Conservation (phyloP, 1,284 basidiomycete species). For the Blastosporella zonata region DNA sequence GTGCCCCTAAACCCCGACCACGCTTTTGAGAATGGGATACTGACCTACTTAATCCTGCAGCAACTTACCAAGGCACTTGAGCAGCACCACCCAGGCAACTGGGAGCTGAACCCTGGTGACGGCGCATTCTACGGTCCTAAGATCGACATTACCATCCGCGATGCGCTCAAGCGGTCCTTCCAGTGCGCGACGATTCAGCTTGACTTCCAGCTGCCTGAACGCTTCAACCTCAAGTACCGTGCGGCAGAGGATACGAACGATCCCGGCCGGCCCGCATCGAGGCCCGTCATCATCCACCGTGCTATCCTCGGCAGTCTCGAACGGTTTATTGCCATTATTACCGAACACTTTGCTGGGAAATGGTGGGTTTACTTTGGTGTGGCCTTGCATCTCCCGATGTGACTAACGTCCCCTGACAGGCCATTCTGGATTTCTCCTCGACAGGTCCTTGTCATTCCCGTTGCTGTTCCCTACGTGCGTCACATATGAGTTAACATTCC, state of each 20-base stretch:
- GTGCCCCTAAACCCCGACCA: not conserved
- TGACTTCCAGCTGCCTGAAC: conserved; percentile 98
- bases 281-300: conserved; percentile 98
- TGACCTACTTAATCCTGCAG: conserved; percentile 34
- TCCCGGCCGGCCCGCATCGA: conserved; percentile 56
- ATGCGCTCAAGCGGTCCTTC: conserved; percentile 90
- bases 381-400: not conserved
- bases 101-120: conserved; percentile 95
- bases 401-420: conserved; percentile 26
- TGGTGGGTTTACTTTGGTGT: conserved; percentile 55
- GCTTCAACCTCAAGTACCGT: conserved; percentile 94
- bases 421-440: conserved; percentile 98
- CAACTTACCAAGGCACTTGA: conserved; percentile 87
- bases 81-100: conserved; percentile 84
- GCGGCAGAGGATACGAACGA: conserved; percentile 63
- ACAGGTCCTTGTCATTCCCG: conserved; percentile 93
- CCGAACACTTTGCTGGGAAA: conserved; percentile 96
- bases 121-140: conserved; percentile 98
- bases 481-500: not conserved
- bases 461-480: conserved; percentile 83
- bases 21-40: conserved; percentile 7
- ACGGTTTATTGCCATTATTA: conserved; percentile 96
- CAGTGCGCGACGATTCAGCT: conserved; percentile 99
- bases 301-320: conserved; percentile 95
- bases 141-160: conserved; percentile 96